Evolutionary conservation across 768 basidiomycete species (phyloP).

Genomic region (Crepidotus variabilis): DNA sequence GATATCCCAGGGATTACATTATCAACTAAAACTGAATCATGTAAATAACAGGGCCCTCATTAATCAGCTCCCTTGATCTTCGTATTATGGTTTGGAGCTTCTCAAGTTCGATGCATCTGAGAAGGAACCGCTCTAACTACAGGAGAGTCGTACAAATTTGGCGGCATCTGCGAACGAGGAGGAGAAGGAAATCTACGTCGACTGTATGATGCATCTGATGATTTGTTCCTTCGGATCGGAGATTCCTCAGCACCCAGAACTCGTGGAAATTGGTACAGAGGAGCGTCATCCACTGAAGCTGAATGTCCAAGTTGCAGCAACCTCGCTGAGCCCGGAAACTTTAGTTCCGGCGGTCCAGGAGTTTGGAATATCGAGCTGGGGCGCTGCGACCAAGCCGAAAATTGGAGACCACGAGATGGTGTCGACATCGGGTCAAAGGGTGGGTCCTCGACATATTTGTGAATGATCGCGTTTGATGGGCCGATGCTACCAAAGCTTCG

Average conservation of each 20-base stretch:
- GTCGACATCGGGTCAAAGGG: slow-evolving; percentile 80
- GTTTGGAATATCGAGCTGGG: slow-evolving; percentile 48
- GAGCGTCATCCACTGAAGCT: slow-evolving; percentile 3
- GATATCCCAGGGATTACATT: too few species aligned
- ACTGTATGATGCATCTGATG: slow-evolving; percentile 26
- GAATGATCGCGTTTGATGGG: slow-evolving; percentile 28
- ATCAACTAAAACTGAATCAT: too few species aligned
- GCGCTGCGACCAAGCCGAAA: slow-evolving; percentile 44
- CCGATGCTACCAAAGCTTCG: slow-evolving; percentile 5
- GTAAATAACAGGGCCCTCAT: too few species aligned
- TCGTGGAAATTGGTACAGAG: slow-evolving; percentile 9
- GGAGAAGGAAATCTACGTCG: slow-evolving; percentile 16
- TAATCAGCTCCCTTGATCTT: too few species aligned
- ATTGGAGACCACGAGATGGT: slow-evolving; percentile 73
- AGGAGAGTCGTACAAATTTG: background rate
- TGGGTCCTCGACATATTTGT: slow-evolving; percentile 38
- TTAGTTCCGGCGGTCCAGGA: slow-evolving; percentile 21
- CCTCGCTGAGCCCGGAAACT: background rate
- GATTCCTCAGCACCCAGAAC: slow-evolving; percentile 43
- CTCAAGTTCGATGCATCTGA: too few species aligned
- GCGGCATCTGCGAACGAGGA: background rate
- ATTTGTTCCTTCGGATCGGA: slow-evolving; percentile 43
- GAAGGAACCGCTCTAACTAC: too few species aligned
- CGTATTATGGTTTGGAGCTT: too few species aligned
- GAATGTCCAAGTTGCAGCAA: slow-evolving; percentile 29